Evolutionary conservation across 106 monocot genomes (phyloP).

Genomic region (Acorus calamus): DNA sequence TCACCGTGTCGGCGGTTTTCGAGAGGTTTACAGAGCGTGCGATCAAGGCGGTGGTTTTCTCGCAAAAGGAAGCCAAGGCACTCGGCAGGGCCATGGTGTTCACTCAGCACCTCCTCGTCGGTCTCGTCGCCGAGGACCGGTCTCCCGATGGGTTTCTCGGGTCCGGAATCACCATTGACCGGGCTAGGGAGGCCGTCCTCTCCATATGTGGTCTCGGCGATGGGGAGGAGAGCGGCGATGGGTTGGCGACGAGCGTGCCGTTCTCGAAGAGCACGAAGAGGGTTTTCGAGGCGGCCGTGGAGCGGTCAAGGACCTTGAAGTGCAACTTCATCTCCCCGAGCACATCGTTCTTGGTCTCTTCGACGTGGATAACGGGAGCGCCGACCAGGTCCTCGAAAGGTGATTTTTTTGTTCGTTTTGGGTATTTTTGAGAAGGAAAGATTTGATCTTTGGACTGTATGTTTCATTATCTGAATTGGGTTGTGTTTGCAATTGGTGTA

Average conservation of each 20-base stretch:
- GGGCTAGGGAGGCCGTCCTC: constrained; percentile 53
- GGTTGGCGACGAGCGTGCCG: constrained; percentile 41
- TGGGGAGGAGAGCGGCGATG: neutral
- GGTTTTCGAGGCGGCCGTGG: constrained; percentile 76
- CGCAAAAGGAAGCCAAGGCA: constrained; percentile 68
- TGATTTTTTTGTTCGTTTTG: neutral
- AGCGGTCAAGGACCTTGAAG: constrained; percentile 58
- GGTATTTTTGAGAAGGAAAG: no score
- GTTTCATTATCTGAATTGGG: no score
- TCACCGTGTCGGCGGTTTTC: constrained; percentile 56
- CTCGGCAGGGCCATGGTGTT: constrained; percentile 66
- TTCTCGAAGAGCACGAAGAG: constrained; percentile 68
- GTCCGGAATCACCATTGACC: constrained; percentile 68
- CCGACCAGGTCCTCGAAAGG: constrained; percentile 67
- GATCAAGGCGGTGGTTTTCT: constrained; percentile 67
- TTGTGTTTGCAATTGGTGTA: no score
- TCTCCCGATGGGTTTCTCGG: constrained; percentile 67
- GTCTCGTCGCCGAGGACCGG: constrained; percentile 77
- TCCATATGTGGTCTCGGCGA: constrained; percentile 18
- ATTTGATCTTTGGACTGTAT: no score
- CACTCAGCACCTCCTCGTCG: constrained; percentile 86
- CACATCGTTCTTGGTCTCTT: constrained; percentile 81
- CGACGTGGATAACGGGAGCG: constrained; percentile 55
- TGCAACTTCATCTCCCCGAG: constrained; percentile 89
- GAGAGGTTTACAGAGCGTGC: constrained; percentile 90